phyloP scores from a whole-genome alignment of 2,329 filamentous ascomycete species.

The Furcasterigmium sp. region DNA sequence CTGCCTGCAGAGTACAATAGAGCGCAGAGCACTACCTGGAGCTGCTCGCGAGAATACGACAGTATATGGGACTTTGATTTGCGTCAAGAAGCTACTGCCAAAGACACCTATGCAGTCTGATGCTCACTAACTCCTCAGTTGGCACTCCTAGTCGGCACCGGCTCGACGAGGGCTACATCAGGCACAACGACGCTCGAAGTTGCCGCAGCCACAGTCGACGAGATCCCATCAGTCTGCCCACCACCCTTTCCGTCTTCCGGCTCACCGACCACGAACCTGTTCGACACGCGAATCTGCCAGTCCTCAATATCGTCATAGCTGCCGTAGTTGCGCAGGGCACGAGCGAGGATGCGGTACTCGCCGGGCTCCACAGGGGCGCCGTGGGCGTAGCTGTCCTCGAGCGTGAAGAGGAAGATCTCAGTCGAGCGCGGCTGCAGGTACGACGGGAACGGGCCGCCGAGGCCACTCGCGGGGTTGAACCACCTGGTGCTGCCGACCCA shows the following conservation, averaged over 20 bases:
- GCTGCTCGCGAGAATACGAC: too few relatives aligned
- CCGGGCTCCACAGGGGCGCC: conserved; percentile 8
- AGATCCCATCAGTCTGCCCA: too few relatives aligned
- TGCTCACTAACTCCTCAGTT: neutral
- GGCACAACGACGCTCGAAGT: neutral
- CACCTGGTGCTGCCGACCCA: conserved; percentile 16
- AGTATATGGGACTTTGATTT: too few relatives aligned
- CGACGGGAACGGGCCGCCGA: neutral
- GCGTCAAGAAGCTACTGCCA: too few relatives aligned
- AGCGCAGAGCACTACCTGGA: too few relatives aligned
- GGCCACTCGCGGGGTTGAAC: neutral
- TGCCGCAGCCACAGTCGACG: neutral
- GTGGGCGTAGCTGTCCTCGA: conserved; percentile 3
- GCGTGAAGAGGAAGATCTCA: neutral
- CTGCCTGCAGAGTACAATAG: too few relatives aligned
- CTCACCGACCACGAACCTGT: neutral
- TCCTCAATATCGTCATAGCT: conserved; percentile 10
- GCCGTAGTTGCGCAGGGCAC: conserved; percentile 14
- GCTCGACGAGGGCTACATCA: neutral
- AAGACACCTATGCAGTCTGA: too few relatives aligned
- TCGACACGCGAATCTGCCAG: conserved; percentile 13
- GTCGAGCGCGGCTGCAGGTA: neutral
- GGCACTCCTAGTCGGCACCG: neutral
- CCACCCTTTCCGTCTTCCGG: neutral
- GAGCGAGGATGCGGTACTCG: conserved; percentile 15